Evolutionary conservation across 83 land plant genomes (phyloP).

Genomic region (Larix sibirica): DNA sequence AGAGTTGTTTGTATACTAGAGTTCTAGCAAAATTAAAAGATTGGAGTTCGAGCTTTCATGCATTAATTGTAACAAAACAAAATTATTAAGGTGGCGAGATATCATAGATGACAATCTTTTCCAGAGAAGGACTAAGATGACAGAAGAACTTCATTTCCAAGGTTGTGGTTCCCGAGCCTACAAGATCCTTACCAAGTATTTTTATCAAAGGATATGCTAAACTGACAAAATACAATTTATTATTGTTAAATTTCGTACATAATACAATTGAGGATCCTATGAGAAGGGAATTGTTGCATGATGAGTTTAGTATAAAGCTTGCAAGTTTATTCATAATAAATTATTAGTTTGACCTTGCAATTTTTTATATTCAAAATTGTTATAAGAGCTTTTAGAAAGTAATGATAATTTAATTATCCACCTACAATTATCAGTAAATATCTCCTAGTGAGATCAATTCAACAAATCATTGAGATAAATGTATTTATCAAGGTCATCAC

Average conservation of each 20-base stretch:
- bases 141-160: slow-evolving; percentile 22
- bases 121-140: too few species aligned
- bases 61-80: too few species aligned
- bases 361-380: slow-evolving; percentile 30
- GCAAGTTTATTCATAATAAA: slow-evolving; percentile 36
- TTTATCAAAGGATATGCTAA: slow-evolving; percentile 46
- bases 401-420: slow-evolving; percentile 46
- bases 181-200: slow-evolving; percentile 35
- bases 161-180: slow-evolving; percentile 40
- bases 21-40: too few species aligned
- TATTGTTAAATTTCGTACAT: slow-evolving; percentile 38
- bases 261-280: slow-evolving; percentile 19
- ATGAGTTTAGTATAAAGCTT: slow-evolving; percentile 32
- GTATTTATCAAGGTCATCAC: slow-evolving; percentile 30
- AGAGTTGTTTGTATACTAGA: too few species aligned
- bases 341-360: slow-evolving; percentile 40
- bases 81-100: too few species aligned
- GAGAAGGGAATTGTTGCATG: slow-evolving; percentile 29
- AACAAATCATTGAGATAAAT: slow-evolving; percentile 40
- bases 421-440: slow-evolving; percentile 40
- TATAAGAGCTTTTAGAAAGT: slow-evolving; percentile 35
- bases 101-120: too few species aligned
- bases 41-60: too few species aligned
- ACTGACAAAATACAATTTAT: slow-evolving; percentile 28
- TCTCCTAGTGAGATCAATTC: slow-evolving; percentile 27